These are phyloP conservation scores for Phytophthora pisi DNA, from an alignment of 352 stramenopile species.

Conservation along the genomic window DNA sequence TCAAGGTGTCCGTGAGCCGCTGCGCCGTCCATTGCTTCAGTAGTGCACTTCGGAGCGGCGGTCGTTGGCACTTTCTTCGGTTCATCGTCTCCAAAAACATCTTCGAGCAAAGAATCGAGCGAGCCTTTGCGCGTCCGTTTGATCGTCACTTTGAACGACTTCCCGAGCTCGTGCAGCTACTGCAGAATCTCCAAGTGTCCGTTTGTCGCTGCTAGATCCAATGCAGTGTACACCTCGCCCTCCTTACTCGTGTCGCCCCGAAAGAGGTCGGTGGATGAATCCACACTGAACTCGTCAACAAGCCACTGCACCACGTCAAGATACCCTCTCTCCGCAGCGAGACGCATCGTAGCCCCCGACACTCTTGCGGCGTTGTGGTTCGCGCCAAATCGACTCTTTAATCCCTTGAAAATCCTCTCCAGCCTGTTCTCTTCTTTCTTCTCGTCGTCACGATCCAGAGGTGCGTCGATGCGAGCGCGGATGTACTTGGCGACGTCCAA, in stretches of 20 bases:
- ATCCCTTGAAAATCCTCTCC: not conserved
- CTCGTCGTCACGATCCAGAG: not conserved
- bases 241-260: not conserved
- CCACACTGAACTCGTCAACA: constrained; percentile 1
- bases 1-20: not conserved
- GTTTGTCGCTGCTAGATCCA: constrained; percentile 11
- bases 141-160: not conserved
- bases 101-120: not conserved
- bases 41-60: not conserved
- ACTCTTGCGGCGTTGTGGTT: not conserved
- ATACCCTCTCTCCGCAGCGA: constrained; percentile 1
- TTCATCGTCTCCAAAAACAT: not conserved
- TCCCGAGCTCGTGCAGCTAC: constrained; percentile 11
- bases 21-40: not conserved
- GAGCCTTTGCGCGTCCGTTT: not conserved
- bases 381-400: not conserved
- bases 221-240: not conserved
- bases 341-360: not conserved
- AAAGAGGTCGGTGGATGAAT: constrained; percentile 8
- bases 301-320: constrained; percentile 6
- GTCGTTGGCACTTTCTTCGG: not conserved
- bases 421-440: constrained; percentile 1
- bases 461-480: constrained; percentile 3
- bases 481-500: constrained; percentile 26
- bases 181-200: constrained; percentile 9